Base-by-base conservation (phyloP, 179 eudicot species). In the Silene coronaria region DNA sequence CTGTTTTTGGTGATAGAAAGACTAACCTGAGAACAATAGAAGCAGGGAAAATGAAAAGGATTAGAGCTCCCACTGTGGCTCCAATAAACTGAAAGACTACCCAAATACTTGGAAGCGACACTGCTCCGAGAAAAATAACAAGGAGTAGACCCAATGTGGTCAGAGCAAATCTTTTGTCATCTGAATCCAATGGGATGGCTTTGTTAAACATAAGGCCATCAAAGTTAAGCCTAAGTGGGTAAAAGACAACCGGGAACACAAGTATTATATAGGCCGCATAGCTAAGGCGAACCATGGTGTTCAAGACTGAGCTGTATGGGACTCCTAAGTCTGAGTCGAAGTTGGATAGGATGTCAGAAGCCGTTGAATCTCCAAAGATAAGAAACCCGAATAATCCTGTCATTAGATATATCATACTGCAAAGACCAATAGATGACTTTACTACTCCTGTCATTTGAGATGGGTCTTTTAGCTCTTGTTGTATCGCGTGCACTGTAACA, bases 41-140 rank as follows among this genome's bases (percentile, higher is more conserved):
- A 73, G 97, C 94, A 23, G 96, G 97, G 75, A 91, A 92, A 77
- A 92, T 88, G 89, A 80, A 92, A 70, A 91, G 87, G 59, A 92
- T 86, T 36, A 85, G 74, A 51, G 87, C 94, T 74, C 94, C 90
- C 71, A 91, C 89, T 64, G 96, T 91, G 60, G 96, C 96, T 19
- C 97, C 97, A 21, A 89, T 82, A 73, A 88, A 88, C 87, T 88
- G 87, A 74, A 88, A 88, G 70, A 84, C 89, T 30, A 82, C 84
- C 89, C 91, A 88, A 13, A 88, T 84, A 72, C 82, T 84, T 1
- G 91, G 88, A 30, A 90, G 81, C 48, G 84, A 86, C 71, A 86
- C 84, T 30, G 93, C 91, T 58, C 93, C 93, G 61, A 86, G 19
- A 34, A 87, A 80, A 68, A 88, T 85, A 68, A 88, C 76, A 42